phyloP scores from a whole-genome alignment of 2,329 filamentous ascomycete species.

The Xenoacremonium recifei region DNA sequence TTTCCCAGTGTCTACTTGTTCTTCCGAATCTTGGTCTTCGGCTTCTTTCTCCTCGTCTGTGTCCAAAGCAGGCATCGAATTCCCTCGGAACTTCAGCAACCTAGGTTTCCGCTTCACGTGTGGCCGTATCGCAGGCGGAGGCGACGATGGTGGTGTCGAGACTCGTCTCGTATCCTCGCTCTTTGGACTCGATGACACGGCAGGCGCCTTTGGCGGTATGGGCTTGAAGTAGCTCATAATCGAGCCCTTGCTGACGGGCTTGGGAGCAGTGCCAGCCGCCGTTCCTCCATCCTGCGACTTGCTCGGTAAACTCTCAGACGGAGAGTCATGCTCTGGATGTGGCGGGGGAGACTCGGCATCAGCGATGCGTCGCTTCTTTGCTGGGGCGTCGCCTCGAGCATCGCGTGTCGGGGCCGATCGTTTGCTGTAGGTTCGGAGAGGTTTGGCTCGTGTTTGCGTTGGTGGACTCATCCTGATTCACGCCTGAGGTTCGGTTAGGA shows the following conservation, averaged over 20 bases:
- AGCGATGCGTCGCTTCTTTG: constrained; percentile 24
- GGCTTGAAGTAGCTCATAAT: constrained; percentile 43
- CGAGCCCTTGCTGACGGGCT: constrained; percentile 28
- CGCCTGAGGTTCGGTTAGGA: background rate
- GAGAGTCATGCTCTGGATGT: background rate
- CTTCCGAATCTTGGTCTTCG: background rate
- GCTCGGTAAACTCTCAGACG: background rate
- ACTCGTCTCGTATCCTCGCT: constrained; percentile 13
- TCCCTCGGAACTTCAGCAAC: constrained; percentile 27
- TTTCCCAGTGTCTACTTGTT: background rate
- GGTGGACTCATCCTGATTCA: constrained; percentile 12
- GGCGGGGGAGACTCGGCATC: background rate
- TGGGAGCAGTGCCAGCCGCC: background rate
- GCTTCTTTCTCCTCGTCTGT: constrained; percentile 2
- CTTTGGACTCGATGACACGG: constrained; percentile 10
- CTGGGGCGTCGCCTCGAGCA: constrained; percentile 20
- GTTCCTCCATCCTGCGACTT: background rate
- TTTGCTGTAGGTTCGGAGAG: constrained; percentile 41
- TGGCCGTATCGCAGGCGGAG: constrained; percentile 4
- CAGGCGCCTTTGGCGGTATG: constrained; percentile 11
- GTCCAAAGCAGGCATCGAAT: constrained; percentile 12
- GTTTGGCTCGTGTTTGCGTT: constrained; percentile 31
- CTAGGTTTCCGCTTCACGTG: constrained; percentile 23
- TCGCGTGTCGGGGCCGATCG: constrained; percentile 25
- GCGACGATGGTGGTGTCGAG: constrained; percentile 22